Conservation (phyloP, 805 yeast species). For the Kuraishia borneana region DNA sequence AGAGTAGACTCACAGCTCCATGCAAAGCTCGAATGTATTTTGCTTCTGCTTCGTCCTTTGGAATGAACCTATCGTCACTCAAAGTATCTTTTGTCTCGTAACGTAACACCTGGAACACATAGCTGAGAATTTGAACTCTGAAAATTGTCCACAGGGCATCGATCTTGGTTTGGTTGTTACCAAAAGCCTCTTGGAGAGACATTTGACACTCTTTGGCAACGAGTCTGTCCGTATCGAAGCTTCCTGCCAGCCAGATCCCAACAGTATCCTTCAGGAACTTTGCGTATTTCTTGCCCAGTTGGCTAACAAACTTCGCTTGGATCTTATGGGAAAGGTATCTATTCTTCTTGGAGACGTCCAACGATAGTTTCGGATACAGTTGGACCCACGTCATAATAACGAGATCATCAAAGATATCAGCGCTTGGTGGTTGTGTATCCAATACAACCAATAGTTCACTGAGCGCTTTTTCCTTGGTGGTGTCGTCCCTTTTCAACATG, state of each 20-base stretch:
- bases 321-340: conserved; percentile 52
- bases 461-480: conserved; percentile 78
- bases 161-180: conserved; percentile 35
- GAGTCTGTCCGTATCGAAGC: conserved; percentile 55
- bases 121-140: conserved; percentile 41
- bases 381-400: conserved; percentile 65
- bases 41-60: conserved; percentile 51
- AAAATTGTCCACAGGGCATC: conserved; percentile 53
- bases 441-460: conserved; percentile 34
- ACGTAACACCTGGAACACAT: conserved; percentile 37
- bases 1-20: conserved; percentile 2
- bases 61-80: conserved; percentile 64
- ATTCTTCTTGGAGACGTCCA: conserved; percentile 58
- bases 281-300: conserved; percentile 43
- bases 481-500: conserved; percentile 64
- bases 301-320: conserved; percentile 41
- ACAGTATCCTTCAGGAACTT: conserved; percentile 62
- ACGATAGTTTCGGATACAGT: conserved; percentile 66
- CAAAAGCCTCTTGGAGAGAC: conserved; percentile 43
- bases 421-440: conserved; percentile 11
- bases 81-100: conserved; percentile 52
- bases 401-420: conserved; percentile 35
- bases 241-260: conserved; percentile 65
- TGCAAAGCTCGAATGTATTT: conserved; percentile 45
- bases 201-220: conserved; percentile 41